Evolutionary conservation across 2,329 filamentous ascomycete species (phyloP), one percentile per base, ranked within the genome.

Genomic region (Ophiostoma novo-ulmi): DNA sequence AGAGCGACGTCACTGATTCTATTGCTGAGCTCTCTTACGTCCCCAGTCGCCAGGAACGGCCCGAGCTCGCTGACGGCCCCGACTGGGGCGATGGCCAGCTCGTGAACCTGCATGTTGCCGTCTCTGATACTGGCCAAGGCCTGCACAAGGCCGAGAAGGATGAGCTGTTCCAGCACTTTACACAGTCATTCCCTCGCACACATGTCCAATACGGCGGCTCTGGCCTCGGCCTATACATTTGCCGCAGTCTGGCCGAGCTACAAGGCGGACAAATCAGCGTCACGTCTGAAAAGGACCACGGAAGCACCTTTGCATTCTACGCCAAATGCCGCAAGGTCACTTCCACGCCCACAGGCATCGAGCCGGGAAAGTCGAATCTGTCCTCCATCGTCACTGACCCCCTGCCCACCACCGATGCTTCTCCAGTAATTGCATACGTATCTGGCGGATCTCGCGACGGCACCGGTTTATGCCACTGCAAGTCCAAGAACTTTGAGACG

Each of bases 251-350:
- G 67, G 91, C 89, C 1, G 90, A 93, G 77, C 80, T 93, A 68
- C 91, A 93, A 79, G 91, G 91, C 17, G 91, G 91, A 2, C 89
- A 92, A 76, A 92, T 93, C 70, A 90, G 90, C 8, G 90, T 93
- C 2, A 83, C 85, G 1, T 91, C 89, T 0, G 81, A 86, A 72
- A 85, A 87, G 71, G 90, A 89, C 14, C 82, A 87, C 52, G 91
- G 91, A 55, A 91, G 89, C 78, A 91, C 87, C 0, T 93, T 93
- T 78, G 89, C 87, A 38, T 93, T 94, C 77, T 93, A 92, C 77
- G 85, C 93, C 77, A 89, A 89, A 73, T 87, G 87, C 70, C 87
- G 87, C 75, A 88, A 85, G 80, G 74, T 63, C 5, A 58, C 75
- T 14, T 70, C 72, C 3, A 71, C 71, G 1, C 70, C 70, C 1